These are phyloP conservation scores for Ceratocystis ficicola DNA, from an alignment of 2,329 filamentous ascomycete genomes.

Conservation along the genomic window DNA sequence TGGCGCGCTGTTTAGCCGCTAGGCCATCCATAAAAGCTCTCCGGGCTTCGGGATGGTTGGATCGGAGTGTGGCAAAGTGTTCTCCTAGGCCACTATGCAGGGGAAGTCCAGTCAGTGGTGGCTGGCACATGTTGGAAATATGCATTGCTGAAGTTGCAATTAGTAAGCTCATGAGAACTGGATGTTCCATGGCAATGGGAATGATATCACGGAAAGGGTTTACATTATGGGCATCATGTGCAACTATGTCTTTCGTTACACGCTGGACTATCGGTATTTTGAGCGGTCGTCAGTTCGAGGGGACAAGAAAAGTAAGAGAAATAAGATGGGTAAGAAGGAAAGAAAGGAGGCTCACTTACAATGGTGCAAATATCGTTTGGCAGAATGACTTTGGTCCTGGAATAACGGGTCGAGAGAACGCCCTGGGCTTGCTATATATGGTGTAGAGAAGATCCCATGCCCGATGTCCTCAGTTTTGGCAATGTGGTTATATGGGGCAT, in stretches of 20 bases:
- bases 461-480: neutral
- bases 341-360: conserved; percentile 32
- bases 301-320: conserved; percentile 4
- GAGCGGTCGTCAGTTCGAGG: neutral
- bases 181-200: conserved; percentile 36
- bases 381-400: conserved; percentile 38
- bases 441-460: neutral
- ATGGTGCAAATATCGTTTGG: conserved; percentile 39
- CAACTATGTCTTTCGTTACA: conserved; percentile 44
- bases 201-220: conserved; percentile 41
- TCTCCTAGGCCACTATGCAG: conserved; percentile 30
- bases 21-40: conserved; percentile 37
- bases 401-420: conserved; percentile 38
- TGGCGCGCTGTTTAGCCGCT: conserved; percentile 37
- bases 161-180: conserved; percentile 38
- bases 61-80: conserved; percentile 31
- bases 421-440: conserved; percentile 3
- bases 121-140: conserved; percentile 35
- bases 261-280: conserved; percentile 28
- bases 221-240: conserved; percentile 35
- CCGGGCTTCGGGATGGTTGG: conserved; percentile 31
- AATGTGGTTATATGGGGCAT: neutral
- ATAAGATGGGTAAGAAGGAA: conserved; percentile 23
- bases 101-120: conserved; percentile 28
- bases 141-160: conserved; percentile 40